Conservation (phyloP, 495 filamentous ascomycete species). For the Penicillium desertorum region DNA sequence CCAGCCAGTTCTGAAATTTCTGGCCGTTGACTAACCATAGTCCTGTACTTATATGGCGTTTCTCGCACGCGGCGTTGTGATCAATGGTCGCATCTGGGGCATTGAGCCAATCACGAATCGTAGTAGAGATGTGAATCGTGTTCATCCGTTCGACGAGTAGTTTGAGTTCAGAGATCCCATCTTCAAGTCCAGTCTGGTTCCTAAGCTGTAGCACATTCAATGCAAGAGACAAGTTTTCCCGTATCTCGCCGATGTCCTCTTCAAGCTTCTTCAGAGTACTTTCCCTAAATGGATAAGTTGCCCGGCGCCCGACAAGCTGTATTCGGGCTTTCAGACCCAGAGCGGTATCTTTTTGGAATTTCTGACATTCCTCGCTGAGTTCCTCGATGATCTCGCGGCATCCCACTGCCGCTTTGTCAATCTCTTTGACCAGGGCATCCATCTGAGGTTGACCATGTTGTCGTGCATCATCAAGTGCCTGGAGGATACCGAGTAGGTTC, state of each 20-base stretch:
- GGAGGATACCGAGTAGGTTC: constrained; percentile 20
- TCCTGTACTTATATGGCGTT: constrained; percentile 29
- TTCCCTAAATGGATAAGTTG: constrained; percentile 33
- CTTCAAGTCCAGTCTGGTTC: constrained; percentile 16
- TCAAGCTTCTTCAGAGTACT: constrained; percentile 36
- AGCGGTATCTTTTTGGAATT: constrained; percentile 18
- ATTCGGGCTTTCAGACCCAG: constrained; percentile 14
- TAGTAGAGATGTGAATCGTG: constrained; percentile 25
- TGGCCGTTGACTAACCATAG: constrained; percentile 34
- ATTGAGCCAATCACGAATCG: constrained; percentile 31
- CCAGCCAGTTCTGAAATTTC: constrained; percentile 34
- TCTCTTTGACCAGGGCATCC: constrained; percentile 25
- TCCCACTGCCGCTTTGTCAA: constrained; percentile 20
- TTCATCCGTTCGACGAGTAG: constrained; percentile 14
- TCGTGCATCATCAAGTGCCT: constrained; percentile 20
- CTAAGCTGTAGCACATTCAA: constrained; percentile 30
- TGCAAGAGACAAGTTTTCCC: constrained; percentile 28
- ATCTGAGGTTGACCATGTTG: constrained; percentile 19
- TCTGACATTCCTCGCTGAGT: constrained; percentile 28
- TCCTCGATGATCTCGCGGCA: constrained; percentile 33
- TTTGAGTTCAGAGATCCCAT: constrained; percentile 22
- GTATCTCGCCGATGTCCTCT: constrained; percentile 32
- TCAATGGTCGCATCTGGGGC: constrained; percentile 34
- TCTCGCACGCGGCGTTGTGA: constrained; percentile 27
- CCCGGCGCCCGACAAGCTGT: constrained; percentile 18